These are phyloP conservation scores for Scutellaria minor DNA, from an alignment of 257 asterid species.

Conservation along the genomic window DNA sequence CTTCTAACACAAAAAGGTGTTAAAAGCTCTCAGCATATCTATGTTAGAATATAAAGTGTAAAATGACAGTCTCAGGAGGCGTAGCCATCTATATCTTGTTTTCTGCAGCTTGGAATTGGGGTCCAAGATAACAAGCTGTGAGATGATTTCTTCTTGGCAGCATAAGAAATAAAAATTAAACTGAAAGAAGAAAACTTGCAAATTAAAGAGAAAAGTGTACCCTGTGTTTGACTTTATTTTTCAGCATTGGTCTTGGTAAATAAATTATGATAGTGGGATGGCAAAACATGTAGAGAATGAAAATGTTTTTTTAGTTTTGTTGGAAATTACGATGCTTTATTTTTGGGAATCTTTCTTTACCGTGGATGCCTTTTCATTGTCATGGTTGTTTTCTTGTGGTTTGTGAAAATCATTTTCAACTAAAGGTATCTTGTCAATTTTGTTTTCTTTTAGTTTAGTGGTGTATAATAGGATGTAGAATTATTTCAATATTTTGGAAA, in stretches of 20 bases:
- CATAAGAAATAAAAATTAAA: slow-evolving; percentile 9
- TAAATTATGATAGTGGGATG: background rate
- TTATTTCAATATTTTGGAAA: background rate
- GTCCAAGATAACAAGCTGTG: slow-evolving; percentile 9
- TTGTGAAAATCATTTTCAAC: background rate
- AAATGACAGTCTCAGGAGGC: slow-evolving; percentile 14
- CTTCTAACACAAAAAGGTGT: background rate
- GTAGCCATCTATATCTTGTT: background rate
- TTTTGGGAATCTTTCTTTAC: background rate
- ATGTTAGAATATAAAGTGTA: slow-evolving; percentile 11
- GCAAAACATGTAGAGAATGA: background rate
- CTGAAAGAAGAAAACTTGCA: background rate
- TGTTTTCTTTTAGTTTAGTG: background rate
- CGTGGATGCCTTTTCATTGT: background rate
- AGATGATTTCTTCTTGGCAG: background rate
- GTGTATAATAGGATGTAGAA: background rate
- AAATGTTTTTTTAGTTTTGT: background rate
- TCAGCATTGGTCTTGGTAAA: background rate
- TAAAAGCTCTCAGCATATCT: slow-evolving; percentile 12
- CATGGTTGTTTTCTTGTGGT: background rate
- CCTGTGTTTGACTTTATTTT: background rate
- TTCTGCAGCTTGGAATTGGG: slow-evolving; percentile 4
- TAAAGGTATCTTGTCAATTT: background rate
- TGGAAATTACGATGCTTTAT: background rate
- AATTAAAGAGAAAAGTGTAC: slow-evolving; percentile 9